Evolutionary conservation across 2,329 filamentous ascomycete genomes (phyloP).

Genomic region (Metarhizium robertsii): DNA sequence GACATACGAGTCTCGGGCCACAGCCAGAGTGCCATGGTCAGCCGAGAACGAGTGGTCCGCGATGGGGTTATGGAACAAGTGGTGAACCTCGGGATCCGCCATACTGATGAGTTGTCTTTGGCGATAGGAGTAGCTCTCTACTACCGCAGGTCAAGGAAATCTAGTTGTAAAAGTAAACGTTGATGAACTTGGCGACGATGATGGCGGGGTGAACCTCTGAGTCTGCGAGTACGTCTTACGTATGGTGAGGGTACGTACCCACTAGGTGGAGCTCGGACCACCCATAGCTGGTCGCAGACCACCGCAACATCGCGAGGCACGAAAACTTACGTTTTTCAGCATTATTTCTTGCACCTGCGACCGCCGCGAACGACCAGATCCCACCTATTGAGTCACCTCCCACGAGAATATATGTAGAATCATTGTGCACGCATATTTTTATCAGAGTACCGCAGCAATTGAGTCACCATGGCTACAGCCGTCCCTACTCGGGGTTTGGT

Average conservation of each 20-base stretch:
- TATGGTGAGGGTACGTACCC: background rate
- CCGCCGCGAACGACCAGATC: no score
- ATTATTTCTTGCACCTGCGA: no score
- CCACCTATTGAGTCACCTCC: background rate
- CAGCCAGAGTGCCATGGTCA: conserved; percentile 79
- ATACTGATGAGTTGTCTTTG: conserved; percentile 37
- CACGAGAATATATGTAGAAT: background rate
- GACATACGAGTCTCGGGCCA: conserved; percentile 81
- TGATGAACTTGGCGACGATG: background rate
- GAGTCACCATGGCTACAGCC: conserved; percentile 24
- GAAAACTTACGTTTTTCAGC: background rate
- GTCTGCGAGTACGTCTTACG: background rate
- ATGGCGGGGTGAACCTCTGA: conserved; percentile 5
- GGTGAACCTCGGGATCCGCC: conserved; percentile 83
- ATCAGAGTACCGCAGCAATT: background rate
- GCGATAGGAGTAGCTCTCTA: conserved; percentile 73
- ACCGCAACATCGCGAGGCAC: conserved; percentile 3
- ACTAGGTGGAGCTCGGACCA: background rate
- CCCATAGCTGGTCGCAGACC: background rate
- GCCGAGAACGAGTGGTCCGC: conserved; percentile 97
- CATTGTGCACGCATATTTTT: background rate
- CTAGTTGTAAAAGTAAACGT: background rate
- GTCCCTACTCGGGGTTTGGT: conserved; percentile 30
- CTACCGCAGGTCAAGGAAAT: conserved; percentile 50
- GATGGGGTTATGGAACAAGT: conserved; percentile 93